phyloP scores from a whole-genome alignment of 768 basidiomycete species.

The Tremella fuciformis region DNA sequence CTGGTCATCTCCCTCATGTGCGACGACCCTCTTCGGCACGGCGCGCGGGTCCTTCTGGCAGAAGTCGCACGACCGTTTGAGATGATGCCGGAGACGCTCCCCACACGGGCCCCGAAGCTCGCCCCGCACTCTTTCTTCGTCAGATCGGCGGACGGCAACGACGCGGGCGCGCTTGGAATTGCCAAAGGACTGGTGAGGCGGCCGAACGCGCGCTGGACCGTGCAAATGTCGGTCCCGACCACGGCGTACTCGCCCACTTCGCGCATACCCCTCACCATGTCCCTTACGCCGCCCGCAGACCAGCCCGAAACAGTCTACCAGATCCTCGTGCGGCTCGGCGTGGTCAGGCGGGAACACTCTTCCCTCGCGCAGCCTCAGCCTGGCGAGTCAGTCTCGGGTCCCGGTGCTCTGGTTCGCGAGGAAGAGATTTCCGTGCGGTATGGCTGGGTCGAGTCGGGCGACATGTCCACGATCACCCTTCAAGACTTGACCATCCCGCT shows the following conservation, averaged over 20 bases:
- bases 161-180: slow-evolving; percentile 4
- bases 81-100: slow-evolving; percentile 47
- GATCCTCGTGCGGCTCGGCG: slow-evolving; percentile 30
- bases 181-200: slow-evolving; percentile 11
- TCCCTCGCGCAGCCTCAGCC: not conserved
- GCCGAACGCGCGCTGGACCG: slow-evolving; percentile 27
- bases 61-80: slow-evolving; percentile 40
- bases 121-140: slow-evolving; percentile 31
- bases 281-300: slow-evolving; percentile 28
- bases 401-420: slow-evolving; percentile 24
- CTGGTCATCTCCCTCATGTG: slow-evolving; percentile 36
- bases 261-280: slow-evolving; percentile 33
- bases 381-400: not conserved
- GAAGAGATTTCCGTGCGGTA: slow-evolving; percentile 30
- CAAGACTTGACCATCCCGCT: slow-evolving; percentile 26
- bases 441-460: slow-evolving; percentile 27
- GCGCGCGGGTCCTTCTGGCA: slow-evolving; percentile 27
- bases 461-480: slow-evolving; percentile 16
- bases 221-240: slow-evolving; percentile 37
- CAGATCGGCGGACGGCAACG: slow-evolving; percentile 8
- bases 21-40: slow-evolving; percentile 31
- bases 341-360: slow-evolving; percentile 37
- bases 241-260: slow-evolving; percentile 45
- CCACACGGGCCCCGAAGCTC: slow-evolving; percentile 33
- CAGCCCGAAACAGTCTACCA: slow-evolving; percentile 13